These are phyloP conservation scores for Candida sanyiensis DNA, from an alignment of 805 yeast species.

Conservation along the genomic window DNA sequence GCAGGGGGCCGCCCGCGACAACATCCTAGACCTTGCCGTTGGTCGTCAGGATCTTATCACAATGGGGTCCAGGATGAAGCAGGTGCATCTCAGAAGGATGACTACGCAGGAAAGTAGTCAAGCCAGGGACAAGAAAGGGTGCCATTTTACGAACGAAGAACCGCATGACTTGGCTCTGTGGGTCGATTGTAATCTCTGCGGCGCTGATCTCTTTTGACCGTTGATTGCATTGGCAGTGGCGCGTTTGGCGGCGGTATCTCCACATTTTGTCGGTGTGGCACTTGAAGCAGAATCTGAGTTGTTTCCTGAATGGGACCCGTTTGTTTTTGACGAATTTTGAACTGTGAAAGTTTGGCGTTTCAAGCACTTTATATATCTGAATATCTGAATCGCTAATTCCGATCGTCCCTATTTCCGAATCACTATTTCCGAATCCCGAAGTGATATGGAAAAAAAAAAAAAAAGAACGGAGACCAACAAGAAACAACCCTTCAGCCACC, in stretches of 20 bases:
- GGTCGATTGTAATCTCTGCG: constrained; percentile 9
- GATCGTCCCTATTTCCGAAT: too few species aligned
- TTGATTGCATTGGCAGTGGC: neutral
- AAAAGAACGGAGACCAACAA: neutral
- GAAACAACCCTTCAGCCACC: too few species aligned
- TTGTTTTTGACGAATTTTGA: too few species aligned
- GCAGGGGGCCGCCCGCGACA: constrained; percentile 77
- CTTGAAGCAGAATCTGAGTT: too few species aligned
- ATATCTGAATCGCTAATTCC: too few species aligned
- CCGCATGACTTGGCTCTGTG: neutral
- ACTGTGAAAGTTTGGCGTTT: neutral
- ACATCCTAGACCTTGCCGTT: constrained; percentile 65
- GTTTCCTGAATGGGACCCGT: too few species aligned
- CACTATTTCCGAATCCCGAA: neutral
- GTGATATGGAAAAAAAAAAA: neutral
- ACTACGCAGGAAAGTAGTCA: constrained; percentile 7
- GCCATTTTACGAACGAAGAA: neutral
- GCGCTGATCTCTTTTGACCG: neutral
- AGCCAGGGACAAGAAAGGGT: constrained; percentile 9
- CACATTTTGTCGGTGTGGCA: too few species aligned
- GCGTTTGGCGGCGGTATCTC: neutral
- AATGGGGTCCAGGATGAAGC: constrained; percentile 59
- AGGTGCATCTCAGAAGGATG: too few species aligned
- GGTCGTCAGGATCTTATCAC: constrained; percentile 52
- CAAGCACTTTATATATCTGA: too few species aligned